Evolutionary conservation across 108 stramenopile genomes (phyloP).

Genomic region (Cyclotella sp.): DNA sequence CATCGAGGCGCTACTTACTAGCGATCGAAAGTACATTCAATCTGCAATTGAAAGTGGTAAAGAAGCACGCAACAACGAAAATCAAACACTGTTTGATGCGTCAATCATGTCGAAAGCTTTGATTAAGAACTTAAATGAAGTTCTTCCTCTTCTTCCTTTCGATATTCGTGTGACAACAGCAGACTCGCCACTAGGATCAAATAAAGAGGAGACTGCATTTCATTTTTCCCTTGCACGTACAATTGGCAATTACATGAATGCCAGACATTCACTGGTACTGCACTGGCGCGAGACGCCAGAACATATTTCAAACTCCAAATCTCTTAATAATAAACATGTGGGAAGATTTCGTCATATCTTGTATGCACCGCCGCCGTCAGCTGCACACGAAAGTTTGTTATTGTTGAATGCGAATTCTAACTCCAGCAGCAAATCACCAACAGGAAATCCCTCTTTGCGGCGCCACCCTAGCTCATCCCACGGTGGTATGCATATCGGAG

Average conservation of each 20-base stretch:
- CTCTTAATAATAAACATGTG: conserved; percentile 32
- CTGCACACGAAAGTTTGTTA: conserved; percentile 59
- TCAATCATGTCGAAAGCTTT: conserved; percentile 55
- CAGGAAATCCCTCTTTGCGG: conserved; percentile 34
- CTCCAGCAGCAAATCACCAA: conserved; percentile 11
- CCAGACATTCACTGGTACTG: conserved; percentile 70
- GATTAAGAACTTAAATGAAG: conserved; percentile 57
- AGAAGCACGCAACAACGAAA: conserved; percentile 18
- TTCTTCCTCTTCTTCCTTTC: conserved; percentile 79
- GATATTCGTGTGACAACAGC: conserved; percentile 78
- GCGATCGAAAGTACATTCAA: conserved; percentile 66
- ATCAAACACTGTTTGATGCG: conserved; percentile 57
- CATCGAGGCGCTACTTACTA: conserved; percentile 72
- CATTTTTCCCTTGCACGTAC: conserved; percentile 80
- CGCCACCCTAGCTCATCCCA: conserved; percentile 40
- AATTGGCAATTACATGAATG: conserved; percentile 84
- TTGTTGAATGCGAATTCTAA: conserved; percentile 40
- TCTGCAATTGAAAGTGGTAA: conserved; percentile 55
- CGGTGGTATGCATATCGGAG: conserved; percentile 77
- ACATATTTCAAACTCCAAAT: background rate
- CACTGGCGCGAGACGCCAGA: conserved; percentile 68
- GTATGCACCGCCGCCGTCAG: conserved; percentile 59
- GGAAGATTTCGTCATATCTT: conserved; percentile 41
- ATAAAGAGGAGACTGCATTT: conserved; percentile 66
- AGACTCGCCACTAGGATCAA: conserved; percentile 58